phyloP scores from a whole-genome alignment of 2,329 filamentous ascomycete species.

The Rhynchosporium secalis region DNA sequence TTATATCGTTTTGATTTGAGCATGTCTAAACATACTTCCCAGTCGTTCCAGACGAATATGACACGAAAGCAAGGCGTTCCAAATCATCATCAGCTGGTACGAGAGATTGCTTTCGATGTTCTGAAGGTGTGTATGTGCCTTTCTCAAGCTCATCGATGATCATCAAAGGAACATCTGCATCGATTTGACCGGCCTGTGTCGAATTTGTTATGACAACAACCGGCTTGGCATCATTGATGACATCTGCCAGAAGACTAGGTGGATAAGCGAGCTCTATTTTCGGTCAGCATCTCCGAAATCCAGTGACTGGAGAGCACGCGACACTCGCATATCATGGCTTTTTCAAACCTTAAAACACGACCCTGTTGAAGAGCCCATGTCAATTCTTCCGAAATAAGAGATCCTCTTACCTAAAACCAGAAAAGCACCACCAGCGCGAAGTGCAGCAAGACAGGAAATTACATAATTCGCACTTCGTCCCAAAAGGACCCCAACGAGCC shows the following conservation, averaged over 20 bases:
- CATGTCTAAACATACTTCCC: conserved; percentile 46
- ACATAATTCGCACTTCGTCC: conserved; percentile 77
- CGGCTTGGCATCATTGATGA: conserved; percentile 73
- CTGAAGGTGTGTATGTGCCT: conserved; percentile 19
- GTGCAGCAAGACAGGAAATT: conserved; percentile 73
- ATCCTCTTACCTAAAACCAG: conserved; percentile 56
- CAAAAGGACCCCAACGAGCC: conserved; percentile 73
- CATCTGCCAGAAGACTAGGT: conserved; percentile 69
- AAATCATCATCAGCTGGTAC: conserved; percentile 66
- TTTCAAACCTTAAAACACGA: background rate
- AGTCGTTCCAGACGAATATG: conserved; percentile 83
- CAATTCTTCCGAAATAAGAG: background rate
- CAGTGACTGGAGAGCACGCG: background rate
- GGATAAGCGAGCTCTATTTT: conserved; percentile 70
- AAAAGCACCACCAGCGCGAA: conserved; percentile 77
- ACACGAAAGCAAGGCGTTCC: conserved; percentile 76
- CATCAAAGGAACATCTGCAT: conserved; percentile 62
- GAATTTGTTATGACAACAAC: conserved; percentile 68
- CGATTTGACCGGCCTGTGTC: conserved; percentile 65
- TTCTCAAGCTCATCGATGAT: conserved; percentile 55
- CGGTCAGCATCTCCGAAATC: background rate
- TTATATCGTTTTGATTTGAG: background rate
- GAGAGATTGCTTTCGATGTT: conserved; percentile 45
- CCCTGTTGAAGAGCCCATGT: background rate
- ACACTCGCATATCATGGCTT: background rate